A percentile compares a stretch with the other conserved stretches of the same genome.
Evolutionary conservation across 352 stramenopile genomes (phyloP).

Genomic region (Phytophthora megakarya): DNA sequence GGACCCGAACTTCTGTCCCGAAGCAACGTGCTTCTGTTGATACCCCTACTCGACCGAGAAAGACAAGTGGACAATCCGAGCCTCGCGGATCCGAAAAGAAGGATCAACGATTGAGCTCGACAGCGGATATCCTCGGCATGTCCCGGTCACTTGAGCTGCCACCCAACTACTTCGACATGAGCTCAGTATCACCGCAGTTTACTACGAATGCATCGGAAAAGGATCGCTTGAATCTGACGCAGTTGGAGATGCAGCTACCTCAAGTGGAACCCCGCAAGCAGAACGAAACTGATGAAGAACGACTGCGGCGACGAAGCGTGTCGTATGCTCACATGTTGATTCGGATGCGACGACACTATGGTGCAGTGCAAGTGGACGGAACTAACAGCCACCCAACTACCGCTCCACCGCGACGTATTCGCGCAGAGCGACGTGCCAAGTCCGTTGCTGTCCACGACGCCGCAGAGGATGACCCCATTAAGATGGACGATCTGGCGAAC

Average conservation of each 20-base stretch:
- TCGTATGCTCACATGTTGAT: constrained; percentile 35
- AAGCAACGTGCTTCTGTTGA: constrained; percentile 19
- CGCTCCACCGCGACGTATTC: constrained; percentile 29
- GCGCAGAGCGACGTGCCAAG: constrained; percentile 20
- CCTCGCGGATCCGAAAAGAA: constrained; percentile 26
- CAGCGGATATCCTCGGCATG: constrained; percentile 37
- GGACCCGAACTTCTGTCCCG: background rate
- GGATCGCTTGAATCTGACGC: constrained; percentile 8
- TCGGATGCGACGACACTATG: constrained; percentile 36
- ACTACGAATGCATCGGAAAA: constrained; percentile 9
- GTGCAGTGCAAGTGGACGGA: constrained; percentile 32
- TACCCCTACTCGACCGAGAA: constrained; percentile 11
- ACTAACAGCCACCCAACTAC: constrained; percentile 14
- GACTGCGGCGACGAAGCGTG: constrained; percentile 24
- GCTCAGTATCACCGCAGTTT: constrained; percentile 23
- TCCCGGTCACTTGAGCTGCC: constrained; percentile 27
- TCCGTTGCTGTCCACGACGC: constrained; percentile 16
- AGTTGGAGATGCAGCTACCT: constrained; percentile 17
- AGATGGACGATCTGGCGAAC: background rate
- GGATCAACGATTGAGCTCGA: constrained; percentile 23
- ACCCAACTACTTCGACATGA: constrained; percentile 36
- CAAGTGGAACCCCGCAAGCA: constrained; percentile 12
- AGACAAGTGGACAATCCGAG: constrained; percentile 14
- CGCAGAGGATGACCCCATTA: constrained; percentile 8
- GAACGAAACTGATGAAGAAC: constrained; percentile 37